phyloP scores from a whole-genome alignment of 2,329 filamentous ascomycete species.

The Penicillium sp. region DNA sequence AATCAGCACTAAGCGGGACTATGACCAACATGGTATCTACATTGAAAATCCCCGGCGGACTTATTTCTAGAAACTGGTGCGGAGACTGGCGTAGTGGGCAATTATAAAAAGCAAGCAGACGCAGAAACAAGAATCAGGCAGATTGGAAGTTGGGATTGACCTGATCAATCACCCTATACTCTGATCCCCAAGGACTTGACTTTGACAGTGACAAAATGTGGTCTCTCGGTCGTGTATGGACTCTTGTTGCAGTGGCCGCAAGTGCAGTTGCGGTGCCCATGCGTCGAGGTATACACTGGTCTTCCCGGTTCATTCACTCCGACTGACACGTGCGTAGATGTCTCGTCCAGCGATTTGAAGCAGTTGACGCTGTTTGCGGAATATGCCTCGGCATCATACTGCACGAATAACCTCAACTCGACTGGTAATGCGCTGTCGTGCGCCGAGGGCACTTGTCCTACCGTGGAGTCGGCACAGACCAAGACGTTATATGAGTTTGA shows the following conservation, averaged over 20 bases:
- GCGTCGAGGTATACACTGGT: conserved; percentile 21
- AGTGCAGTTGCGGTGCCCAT: conserved; percentile 20
- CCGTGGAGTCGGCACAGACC: conserved; percentile 45
- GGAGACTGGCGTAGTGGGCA: too few species aligned
- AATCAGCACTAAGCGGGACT: too few species aligned
- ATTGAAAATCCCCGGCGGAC: too few species aligned
- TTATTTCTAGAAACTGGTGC: too few species aligned
- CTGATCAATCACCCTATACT: too few species aligned
- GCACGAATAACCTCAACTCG: conserved; percentile 45
- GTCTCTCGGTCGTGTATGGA: conserved; percentile 5
- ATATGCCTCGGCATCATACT: conserved; percentile 51
- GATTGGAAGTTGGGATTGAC: too few species aligned
- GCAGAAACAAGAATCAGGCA: too few species aligned
- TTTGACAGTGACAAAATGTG: too few species aligned
- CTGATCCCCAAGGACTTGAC: not conserved
- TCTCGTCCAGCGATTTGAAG: conserved; percentile 38
- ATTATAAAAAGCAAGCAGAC: too few species aligned
- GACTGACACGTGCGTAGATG: conserved; percentile 20
- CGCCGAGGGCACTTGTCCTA: conserved; percentile 43
- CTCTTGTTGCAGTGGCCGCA: conserved; percentile 11
- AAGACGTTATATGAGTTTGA: conserved; percentile 46
- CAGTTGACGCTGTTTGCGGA: conserved; percentile 47
- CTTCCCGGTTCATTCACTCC: not conserved
- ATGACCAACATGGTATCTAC: too few species aligned
- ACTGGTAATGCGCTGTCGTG: conserved; percentile 43